phyloP scores from a whole-genome alignment of 2,329 filamentous ascomycete genomes.

The Pseudophaeomoniella oleicola region DNA sequence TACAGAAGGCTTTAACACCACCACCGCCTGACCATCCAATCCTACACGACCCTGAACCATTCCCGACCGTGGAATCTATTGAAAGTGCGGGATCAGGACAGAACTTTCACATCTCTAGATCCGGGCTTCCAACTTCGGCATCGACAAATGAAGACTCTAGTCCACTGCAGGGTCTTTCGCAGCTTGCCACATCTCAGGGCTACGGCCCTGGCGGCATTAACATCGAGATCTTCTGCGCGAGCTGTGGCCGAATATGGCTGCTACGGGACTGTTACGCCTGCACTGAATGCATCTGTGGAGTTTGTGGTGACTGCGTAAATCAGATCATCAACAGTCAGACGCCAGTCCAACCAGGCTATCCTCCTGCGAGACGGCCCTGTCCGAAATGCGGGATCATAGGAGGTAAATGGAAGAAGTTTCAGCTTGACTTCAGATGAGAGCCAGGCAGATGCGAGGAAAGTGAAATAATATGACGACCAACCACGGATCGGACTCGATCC shows the following conservation, averaged over 20 bases:
- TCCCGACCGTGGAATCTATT: conserved; percentile 76
- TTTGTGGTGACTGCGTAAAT: conserved; percentile 71
- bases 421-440: conserved; percentile 31
- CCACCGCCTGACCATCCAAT: conserved; percentile 48
- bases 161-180: conserved; percentile 26
- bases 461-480: too few relatives aligned
- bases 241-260: conserved; percentile 62
- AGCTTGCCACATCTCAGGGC: conserved; percentile 17
- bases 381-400: conserved; percentile 29
- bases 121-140: conserved; percentile 51
- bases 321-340: conserved; percentile 28
- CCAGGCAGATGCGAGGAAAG: too few relatives aligned
- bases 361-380: conserved; percentile 24
- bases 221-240: conserved; percentile 85
- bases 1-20: conserved; percentile 82
- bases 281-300: conserved; percentile 87
- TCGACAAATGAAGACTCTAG: conserved; percentile 45
- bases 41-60: conserved; percentile 56
- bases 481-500: too few relatives aligned
- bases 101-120: conserved; percentile 54
- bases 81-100: conserved; percentile 43
- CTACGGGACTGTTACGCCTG: conserved; percentile 82
- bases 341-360: conserved; percentile 13
- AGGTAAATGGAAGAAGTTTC: conserved; percentile 33
- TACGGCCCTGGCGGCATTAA: conserved; percentile 16